Base-by-base conservation (phyloP, 2,329 filamentous ascomycete genomes). In the Neonectria punicea region DNA sequence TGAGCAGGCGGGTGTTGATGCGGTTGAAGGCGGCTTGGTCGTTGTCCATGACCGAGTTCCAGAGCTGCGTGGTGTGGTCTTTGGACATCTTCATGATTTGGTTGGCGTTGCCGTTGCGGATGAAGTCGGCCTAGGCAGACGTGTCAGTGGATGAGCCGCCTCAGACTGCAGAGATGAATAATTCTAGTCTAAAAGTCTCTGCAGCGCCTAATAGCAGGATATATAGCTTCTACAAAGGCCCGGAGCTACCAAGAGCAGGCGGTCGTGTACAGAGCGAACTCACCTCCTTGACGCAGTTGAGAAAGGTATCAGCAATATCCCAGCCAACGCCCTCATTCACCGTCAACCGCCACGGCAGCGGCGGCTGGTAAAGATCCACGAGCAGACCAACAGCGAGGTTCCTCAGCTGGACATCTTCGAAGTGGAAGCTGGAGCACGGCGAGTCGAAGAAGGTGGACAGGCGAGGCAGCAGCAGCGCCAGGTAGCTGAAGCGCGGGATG, bases 81-180 rank as follows among this genome's bases (percentile, higher is more conserved):
- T 94, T 94, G 66, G 91, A 93, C 74, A 98, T 83, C 58, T 90
- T 91, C 93, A 97, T 97, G 74, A 97, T 94, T 66, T 92, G 91
- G 77, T 95, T 94, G 16, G 93, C 93, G 58, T 92, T 96, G 49
- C 94, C 93, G 71, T 96, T 95, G 56, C 94, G 89, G 55, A 97
- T 84, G 71, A 94, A 97, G 79, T 97, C 94, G 32, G 94, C 94
- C 85, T 89, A 61, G 55, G 53, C 41, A 39, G 16, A 36, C 46
- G 61, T 68, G 61, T 63, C 50, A 63, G 61, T 50, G n/a, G 28
- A 9, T 5, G 28, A 28, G 36, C 9, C 14, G 16, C 22, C 7
- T 51, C 3, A 14, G 16, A 9, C 57, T 46, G 16, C n/a, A n/a
- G 18, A 41, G 51, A 49, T 55, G 20, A 2, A 50, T 22, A 22